phyloP scores from a whole-genome alignment of 2,329 filamentous ascomycete species.

The Ampelomyces quisqualis region DNA sequence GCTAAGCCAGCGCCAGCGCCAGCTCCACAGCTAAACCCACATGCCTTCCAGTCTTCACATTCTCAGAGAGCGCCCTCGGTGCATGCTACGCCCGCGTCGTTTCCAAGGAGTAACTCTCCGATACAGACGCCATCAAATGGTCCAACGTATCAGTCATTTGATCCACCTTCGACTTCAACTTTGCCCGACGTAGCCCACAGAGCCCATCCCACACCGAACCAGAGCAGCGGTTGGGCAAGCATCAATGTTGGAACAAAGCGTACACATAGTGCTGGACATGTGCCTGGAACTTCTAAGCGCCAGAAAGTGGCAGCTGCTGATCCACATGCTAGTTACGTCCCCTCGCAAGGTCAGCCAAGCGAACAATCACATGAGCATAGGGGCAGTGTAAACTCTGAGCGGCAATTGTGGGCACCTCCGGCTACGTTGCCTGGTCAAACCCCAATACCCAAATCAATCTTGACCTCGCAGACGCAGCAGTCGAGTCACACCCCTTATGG shows the following conservation, averaged over 20 bases:
- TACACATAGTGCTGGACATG: constrained; percentile 24
- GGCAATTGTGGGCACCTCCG: constrained; percentile 20
- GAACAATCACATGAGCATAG: constrained; percentile 16
- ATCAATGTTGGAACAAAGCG: constrained; percentile 49
- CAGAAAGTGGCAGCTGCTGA: constrained; percentile 47
- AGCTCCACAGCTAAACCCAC: constrained; percentile 5
- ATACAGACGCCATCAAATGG: not conserved
- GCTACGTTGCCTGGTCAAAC: constrained; percentile 34
- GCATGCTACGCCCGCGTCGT: not conserved
- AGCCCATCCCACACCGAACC: constrained; percentile 16
- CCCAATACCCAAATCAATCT: constrained; percentile 24
- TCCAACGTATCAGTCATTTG: constrained; percentile 8
- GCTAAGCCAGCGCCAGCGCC: constrained; percentile 6
- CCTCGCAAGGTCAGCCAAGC: constrained; percentile 11
- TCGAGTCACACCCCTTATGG: constrained; percentile 27
- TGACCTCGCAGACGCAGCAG: constrained; percentile 28
- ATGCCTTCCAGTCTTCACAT: constrained; percentile 14
- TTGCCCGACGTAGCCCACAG: constrained; percentile 24
- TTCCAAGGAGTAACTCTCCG: not conserved
- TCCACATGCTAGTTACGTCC: constrained; percentile 35
- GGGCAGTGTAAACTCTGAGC: constrained; percentile 22
- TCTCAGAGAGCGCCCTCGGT: constrained; percentile 8
- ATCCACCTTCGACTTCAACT: constrained; percentile 1
- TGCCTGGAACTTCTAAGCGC: constrained; percentile 48
- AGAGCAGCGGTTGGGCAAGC: constrained; percentile 46